These are phyloP conservation scores for Aspergillus proliferans DNA, from an alignment of 2,329 filamentous ascomycete species.

Conservation along the genomic window DNA sequence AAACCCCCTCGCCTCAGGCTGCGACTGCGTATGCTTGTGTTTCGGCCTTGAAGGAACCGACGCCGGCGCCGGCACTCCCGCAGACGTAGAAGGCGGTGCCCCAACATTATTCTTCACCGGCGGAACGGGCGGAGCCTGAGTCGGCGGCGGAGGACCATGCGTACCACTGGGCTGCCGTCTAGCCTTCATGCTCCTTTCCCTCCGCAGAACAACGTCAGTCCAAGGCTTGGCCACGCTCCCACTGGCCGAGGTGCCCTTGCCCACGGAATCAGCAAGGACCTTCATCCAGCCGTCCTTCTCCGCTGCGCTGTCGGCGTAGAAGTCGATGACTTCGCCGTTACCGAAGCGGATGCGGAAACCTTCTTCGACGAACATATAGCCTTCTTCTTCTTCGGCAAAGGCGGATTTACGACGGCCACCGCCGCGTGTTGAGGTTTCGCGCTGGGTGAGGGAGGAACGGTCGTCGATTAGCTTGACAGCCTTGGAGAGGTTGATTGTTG, in stretches of 20 bases:
- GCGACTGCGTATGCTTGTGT: constrained; percentile 37
- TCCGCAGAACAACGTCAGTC: constrained; percentile 55
- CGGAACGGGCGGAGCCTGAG: constrained; percentile 12
- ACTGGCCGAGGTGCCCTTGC: constrained; percentile 45
- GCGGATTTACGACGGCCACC: constrained; percentile 84
- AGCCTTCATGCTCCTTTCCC: constrained; percentile 34
- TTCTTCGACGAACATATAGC: constrained; percentile 99
- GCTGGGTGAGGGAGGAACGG: constrained; percentile 72
- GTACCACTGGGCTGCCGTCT: constrained; percentile 25
- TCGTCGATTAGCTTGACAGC: constrained; percentile 92
- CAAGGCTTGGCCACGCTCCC: constrained; percentile 49
- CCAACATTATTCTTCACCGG: constrained; percentile 18
- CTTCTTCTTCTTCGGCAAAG: constrained; percentile 96
- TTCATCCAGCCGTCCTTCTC: constrained; percentile 96
- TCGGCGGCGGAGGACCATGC: constrained; percentile 12
- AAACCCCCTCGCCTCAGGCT: constrained; percentile 30
- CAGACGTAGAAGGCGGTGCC: constrained; percentile 14
- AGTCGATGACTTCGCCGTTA: constrained; percentile 97
- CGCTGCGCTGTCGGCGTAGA: constrained; percentile 82
- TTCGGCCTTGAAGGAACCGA: constrained; percentile 26
- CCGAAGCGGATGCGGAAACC: constrained; percentile 98
- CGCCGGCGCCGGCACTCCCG: constrained; percentile 17
- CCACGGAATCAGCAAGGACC: constrained; percentile 66
- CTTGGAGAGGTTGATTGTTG: constrained; percentile 93
- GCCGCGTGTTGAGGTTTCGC: constrained; percentile 68